Evolutionary conservation across 1,284 basidiomycete genomes (phyloP).

Genomic region (Sparassis latifolia): DNA sequence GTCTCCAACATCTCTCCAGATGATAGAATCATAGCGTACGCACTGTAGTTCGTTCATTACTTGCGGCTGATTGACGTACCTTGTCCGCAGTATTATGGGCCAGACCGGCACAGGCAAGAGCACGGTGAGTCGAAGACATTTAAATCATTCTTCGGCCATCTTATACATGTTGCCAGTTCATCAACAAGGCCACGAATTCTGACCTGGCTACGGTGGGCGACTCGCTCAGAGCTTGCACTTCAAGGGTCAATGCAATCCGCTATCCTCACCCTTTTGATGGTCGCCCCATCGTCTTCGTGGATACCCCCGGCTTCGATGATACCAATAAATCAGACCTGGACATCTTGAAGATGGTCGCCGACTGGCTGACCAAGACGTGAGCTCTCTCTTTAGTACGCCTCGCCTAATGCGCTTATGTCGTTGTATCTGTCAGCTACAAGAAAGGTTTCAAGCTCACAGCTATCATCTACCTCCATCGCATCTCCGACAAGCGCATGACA

Average conservation of each 20-base stretch:
- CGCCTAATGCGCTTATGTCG: background rate
- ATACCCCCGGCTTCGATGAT: constrained; percentile 38
- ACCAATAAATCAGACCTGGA: constrained; percentile 31
- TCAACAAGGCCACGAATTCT: too few species aligned
- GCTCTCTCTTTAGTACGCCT: background rate
- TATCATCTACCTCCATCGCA: constrained; percentile 49
- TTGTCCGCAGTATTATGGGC: too few species aligned
- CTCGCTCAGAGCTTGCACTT: background rate
- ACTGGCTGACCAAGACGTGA: constrained; percentile 24
- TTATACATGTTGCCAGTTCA: too few species aligned
- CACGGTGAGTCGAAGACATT: too few species aligned
- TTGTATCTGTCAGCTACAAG: constrained; percentile 26
- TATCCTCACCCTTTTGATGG: background rate
- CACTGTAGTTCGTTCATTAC: too few species aligned
- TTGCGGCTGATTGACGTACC: too few species aligned
- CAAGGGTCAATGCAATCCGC: background rate
- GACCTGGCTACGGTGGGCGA: background rate
- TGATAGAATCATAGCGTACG: too few species aligned
- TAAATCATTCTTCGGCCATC: too few species aligned
- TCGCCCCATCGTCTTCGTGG: constrained; percentile 13
- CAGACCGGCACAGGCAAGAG: too few species aligned
- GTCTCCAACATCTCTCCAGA: too few species aligned
- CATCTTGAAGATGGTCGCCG: constrained; percentile 25
- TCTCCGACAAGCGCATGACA: constrained; percentile 44
- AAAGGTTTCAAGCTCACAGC: constrained; percentile 36